These are phyloP conservation scores for Lanzia echinophila DNA, from an alignment of 2,329 filamentous ascomycete genomes.

Conservation along the genomic window DNA sequence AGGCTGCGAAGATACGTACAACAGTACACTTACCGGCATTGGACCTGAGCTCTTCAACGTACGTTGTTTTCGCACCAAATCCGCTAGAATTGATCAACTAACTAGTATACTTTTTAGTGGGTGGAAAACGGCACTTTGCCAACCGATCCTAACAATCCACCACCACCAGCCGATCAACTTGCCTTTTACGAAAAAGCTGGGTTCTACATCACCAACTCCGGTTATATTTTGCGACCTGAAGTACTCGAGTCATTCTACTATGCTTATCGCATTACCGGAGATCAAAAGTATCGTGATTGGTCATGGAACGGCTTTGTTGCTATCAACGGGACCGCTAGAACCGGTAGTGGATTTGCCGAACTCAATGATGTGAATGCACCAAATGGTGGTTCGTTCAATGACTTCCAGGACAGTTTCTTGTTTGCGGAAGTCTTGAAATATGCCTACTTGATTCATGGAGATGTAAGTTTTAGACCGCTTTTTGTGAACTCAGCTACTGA, in stretches of 20 bases:
- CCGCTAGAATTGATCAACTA: not conserved
- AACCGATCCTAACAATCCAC: conserved; percentile 36
- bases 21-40: conserved; percentile 60
- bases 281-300: conserved; percentile 73
- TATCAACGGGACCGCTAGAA: conserved; percentile 57
- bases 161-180: conserved; percentile 37
- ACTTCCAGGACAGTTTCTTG: conserved; percentile 82
- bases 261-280: conserved; percentile 72
- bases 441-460: conserved; percentile 55
- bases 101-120: conserved; percentile 38
- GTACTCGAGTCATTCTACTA: conserved; percentile 84
- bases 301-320: conserved; percentile 71
- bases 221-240: conserved; percentile 70
- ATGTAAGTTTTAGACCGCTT: conserved; percentile 19
- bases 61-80: not conserved
- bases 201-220: conserved; percentile 58
- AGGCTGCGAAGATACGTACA: conserved; percentile 70
- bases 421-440: conserved; percentile 89
- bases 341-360: conserved; percentile 59
- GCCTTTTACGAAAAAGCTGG: conserved; percentile 61
- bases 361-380: conserved; percentile 58
- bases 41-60: conserved; percentile 63
- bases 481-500: too few species aligned
- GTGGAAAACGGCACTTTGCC: conserved; percentile 36
- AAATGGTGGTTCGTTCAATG: conserved; percentile 52